These are phyloP conservation scores for Penicillium canariense DNA, from an alignment of 495 filamentous ascomycete genomes.

Conservation along the genomic window DNA sequence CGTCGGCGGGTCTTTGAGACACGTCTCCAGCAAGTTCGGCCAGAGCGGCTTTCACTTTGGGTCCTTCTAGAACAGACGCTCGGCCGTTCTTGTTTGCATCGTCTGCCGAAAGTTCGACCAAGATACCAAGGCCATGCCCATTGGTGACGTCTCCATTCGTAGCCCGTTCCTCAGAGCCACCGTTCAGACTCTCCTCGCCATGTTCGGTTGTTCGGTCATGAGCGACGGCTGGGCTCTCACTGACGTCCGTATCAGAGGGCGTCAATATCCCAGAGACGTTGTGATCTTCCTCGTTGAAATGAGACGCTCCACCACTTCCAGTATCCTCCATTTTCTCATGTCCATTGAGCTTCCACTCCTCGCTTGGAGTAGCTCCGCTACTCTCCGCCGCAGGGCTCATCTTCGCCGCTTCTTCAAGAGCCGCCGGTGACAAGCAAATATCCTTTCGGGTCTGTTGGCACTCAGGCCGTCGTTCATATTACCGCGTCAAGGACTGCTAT, in stretches of 20 bases:
- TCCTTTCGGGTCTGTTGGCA: neutral
- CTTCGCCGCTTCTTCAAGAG: neutral
- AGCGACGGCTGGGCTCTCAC: neutral
- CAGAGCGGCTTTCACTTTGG: slow-evolving; percentile 18
- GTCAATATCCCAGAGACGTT: neutral
- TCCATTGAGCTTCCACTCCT: slow-evolving; percentile 7
- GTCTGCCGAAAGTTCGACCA: slow-evolving; percentile 16
- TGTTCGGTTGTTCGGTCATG: neutral
- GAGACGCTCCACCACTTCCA: neutral
- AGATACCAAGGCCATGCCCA: slow-evolving; percentile 21
- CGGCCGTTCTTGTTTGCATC: slow-evolving; percentile 3
- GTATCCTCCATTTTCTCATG: slow-evolving; percentile 4
- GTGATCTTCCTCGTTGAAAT: neutral
- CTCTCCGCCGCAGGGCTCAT: slow-evolving; percentile 15
- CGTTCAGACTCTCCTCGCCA: neutral
- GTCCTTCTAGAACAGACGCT: slow-evolving; percentile 21
- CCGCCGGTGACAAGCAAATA: neutral
- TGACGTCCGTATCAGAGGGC: slow-evolving; percentile 5
- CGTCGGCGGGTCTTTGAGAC: slow-evolving; percentile 12
- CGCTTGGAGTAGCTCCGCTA: slow-evolving; percentile 1
- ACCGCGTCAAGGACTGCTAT: neutral
- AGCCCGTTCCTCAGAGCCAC: neutral
- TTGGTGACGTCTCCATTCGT: neutral
- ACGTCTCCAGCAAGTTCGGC: slow-evolving; percentile 20
- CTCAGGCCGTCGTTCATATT: neutral